Percentiles rank a stretch among this genome's conserved stretches.
These are phyloP conservation scores for Trichoderma sp. DNA, from an alignment of 2,329 filamentous ascomycete species.

Conservation along the genomic window DNA sequence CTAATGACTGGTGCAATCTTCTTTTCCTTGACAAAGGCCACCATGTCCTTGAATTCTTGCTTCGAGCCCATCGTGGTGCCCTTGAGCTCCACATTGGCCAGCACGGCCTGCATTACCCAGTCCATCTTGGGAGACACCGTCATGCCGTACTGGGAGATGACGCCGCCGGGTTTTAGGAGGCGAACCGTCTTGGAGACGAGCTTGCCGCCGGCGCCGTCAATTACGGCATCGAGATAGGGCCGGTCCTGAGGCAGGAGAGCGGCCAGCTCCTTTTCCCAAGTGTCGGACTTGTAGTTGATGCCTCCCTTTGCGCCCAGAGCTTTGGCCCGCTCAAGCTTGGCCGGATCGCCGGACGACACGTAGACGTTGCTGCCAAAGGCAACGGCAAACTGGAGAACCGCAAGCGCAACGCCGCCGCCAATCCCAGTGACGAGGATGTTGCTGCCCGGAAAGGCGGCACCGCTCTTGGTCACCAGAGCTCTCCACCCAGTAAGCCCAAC, in stretches of 20 bases:
- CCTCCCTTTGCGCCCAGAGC: conserved; percentile 77
- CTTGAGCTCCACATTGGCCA: conserved; percentile 84
- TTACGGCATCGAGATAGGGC: conserved; percentile 75
- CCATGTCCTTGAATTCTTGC: conserved; percentile 88
- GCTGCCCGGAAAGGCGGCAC: conserved; percentile 61
- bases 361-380: conserved; percentile 76
- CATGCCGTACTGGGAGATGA: conserved; percentile 91
- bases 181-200: conserved; percentile 69
- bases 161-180: conserved; percentile 77
- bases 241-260: conserved; percentile 64
- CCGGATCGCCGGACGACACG: conserved; percentile 73
- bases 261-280: conserved; percentile 78
- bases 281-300: conserved; percentile 75
- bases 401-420: conserved; percentile 86
- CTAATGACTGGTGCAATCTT: conserved; percentile 78
- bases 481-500: conserved; percentile 88
- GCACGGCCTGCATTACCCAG: conserved; percentile 78
- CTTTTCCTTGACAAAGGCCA: conserved; percentile 74
- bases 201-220: conserved; percentile 90
- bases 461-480: conserved; percentile 77
- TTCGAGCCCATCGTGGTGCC: conserved; percentile 91
- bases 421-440: conserved; percentile 90
- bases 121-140: conserved; percentile 83
- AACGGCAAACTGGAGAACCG: conserved; percentile 77
- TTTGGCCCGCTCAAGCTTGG: conserved; percentile 74